Conservation (phyloP, 1,284 basidiomycete genomes). For the Ceratobasidium sp. region DNA sequence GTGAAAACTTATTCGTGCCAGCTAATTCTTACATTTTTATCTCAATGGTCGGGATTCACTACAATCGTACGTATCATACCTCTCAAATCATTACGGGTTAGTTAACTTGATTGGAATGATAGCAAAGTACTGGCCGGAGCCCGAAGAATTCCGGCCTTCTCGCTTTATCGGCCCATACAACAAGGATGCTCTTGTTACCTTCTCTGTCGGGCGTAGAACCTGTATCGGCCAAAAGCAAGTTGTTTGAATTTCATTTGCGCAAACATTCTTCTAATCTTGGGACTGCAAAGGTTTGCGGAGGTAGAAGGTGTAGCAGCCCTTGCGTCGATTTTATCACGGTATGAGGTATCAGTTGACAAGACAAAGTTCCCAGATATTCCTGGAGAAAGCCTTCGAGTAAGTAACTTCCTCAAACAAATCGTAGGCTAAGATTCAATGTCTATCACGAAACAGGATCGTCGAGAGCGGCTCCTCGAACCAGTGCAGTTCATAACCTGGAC, state of each 20-base stretch:
- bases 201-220: slow-evolving; percentile 26
- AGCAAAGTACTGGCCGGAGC: slow-evolving; percentile 47
- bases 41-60: slow-evolving; percentile 3
- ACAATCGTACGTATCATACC: slow-evolving; percentile 24
- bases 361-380: slow-evolving; percentile 42
- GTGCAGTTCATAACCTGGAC: slow-evolving; percentile 37
- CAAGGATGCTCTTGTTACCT: slow-evolving; percentile 44
- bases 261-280: background rate
- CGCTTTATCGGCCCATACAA: slow-evolving; percentile 26
- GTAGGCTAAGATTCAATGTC: background rate
- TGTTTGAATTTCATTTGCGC: background rate
- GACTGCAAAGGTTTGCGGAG: slow-evolving; percentile 39
- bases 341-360: slow-evolving; percentile 30
- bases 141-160: slow-evolving; percentile 28
- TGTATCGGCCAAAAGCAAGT: slow-evolving; percentile 6
- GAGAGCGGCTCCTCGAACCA: slow-evolving; percentile 35
- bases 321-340: slow-evolving; percentile 21
- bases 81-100: background rate
- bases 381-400: slow-evolving; percentile 19
- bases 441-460: slow-evolving; percentile 10
- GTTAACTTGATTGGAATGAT: background rate
- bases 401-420: background rate
- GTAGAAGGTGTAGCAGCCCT: slow-evolving; percentile 40
- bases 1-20: slow-evolving; percentile 22
- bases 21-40: slow-evolving; percentile 10